Base-by-base conservation (phyloP, 2,329 filamentous ascomycete genomes). In the Sphaerulina populicola region DNA sequence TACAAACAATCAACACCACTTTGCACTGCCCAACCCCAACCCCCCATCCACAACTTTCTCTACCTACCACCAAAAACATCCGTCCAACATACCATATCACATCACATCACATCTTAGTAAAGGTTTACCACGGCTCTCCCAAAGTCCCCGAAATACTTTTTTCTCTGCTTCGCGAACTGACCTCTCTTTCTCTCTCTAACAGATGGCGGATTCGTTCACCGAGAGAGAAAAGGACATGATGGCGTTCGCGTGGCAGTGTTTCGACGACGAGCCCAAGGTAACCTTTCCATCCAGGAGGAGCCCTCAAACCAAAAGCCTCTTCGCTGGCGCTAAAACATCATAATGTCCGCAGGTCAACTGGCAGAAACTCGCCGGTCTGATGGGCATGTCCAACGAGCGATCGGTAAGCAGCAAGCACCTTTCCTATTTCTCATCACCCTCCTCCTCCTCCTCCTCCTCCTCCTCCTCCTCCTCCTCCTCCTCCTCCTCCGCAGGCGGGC, bases 261-360 rank as follows among this genome's bases (percentile, higher is more conserved):
- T 64, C 46, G 55, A 54, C 12, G 58, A 54, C 8, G 53, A 63
- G 39, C 62, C 62, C 1, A 63, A 65, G 54, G 62, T 62, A 54
- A 18, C 18, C 15, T 6, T 29, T 1, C 61, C 56, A 38, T 84
- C 80, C 6, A 31, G 6, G 14, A 40, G 6, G 35, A 3, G 8
- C 18, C 10, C 2, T 58, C 72, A 71, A 43, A 27, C 2, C 11
- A 18, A 18, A 18, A 18, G 18, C 18, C 18, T 18, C 12, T 39
- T 38, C 15, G 30, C 27, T 18, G 18, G 1, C 45, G 8, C 37
- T 43, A 44, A 29, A 18, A 18, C 18, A 18, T 18, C 2, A 18
- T 18, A 3, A 47, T 43, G 6, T 36, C 15, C 12, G 10, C 44
- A 63, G 60, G 37, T 64, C 47, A 54, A 64, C 47, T 59, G 52